Conservation (phyloP, 129 eudicot genomes). For the Tagetes patula region DNA sequence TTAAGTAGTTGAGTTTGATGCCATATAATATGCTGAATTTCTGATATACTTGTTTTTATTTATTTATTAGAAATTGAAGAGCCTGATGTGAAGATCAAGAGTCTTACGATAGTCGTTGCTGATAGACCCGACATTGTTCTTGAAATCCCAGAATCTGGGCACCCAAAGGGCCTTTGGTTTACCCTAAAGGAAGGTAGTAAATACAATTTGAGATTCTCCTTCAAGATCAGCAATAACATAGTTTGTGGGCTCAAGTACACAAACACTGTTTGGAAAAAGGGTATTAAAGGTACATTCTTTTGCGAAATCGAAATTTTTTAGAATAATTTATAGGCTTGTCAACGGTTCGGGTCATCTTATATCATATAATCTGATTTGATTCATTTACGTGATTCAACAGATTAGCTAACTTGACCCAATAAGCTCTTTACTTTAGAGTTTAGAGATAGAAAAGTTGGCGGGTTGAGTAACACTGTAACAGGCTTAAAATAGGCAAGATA, state of each 20-base stretch:
- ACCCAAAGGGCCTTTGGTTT: slow-evolving; percentile 67
- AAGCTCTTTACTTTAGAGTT: background rate
- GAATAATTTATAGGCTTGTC: slow-evolving; percentile 1
- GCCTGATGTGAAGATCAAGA: slow-evolving; percentile 69
- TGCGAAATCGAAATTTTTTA: background rate
- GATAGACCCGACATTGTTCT: slow-evolving; percentile 64
- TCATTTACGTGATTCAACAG: background rate
- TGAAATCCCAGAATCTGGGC: slow-evolving; percentile 60
- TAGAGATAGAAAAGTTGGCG: background rate
- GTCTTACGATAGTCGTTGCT: slow-evolving; percentile 49
- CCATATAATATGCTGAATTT: slow-evolving; percentile 1
- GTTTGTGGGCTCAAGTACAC: slow-evolving; percentile 78
- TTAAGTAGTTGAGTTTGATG: background rate
- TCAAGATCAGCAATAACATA: slow-evolving; percentile 68
- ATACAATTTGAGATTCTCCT: slow-evolving; percentile 51
- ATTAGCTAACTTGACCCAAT: slow-evolving; percentile 2
- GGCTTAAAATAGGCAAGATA: background rate
- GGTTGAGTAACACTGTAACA: background rate
- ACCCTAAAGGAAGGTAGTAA: slow-evolving; percentile 72
- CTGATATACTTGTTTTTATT: background rate
- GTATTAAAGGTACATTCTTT: slow-evolving; percentile 55
- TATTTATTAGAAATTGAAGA: slow-evolving; percentile 47
- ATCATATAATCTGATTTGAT: background rate
- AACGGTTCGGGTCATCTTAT: background rate
- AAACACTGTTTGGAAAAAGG: slow-evolving; percentile 74